Conservation (phyloP, 2,329 filamentous ascomycete genomes). For the Claviceps pusilla region DNA sequence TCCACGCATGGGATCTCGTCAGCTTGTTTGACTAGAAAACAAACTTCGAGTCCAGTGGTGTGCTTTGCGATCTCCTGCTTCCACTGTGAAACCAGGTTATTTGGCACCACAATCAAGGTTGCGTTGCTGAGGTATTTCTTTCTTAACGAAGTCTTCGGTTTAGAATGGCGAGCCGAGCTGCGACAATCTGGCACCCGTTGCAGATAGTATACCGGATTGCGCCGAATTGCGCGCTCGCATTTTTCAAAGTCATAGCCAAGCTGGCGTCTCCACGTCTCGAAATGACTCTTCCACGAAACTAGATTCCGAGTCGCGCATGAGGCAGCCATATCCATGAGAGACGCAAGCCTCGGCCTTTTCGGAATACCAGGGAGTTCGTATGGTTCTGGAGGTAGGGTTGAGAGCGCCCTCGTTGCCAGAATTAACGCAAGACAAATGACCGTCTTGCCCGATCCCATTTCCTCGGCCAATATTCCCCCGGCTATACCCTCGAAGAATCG, state of each 20-base stretch:
- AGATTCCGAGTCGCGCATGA: slow-evolving; percentile 49
- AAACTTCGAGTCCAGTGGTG: slow-evolving; percentile 15
- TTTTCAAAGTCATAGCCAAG: slow-evolving; percentile 33
- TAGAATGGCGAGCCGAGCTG: no score
- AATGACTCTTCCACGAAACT: slow-evolving; percentile 54
- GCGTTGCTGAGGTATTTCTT: slow-evolving; percentile 37
- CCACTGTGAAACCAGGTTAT: slow-evolving; percentile 79
- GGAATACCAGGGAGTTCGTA: slow-evolving; percentile 30
- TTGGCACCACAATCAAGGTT: slow-evolving; percentile 67
- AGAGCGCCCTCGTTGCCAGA: slow-evolving; percentile 57
- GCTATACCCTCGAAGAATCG: slow-evolving; percentile 56
- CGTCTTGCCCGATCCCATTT: slow-evolving; percentile 77
- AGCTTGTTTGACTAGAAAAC: slow-evolving; percentile 8
- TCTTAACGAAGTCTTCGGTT: no score
- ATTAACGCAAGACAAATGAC: slow-evolving; percentile 69
- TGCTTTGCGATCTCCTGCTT: slow-evolving; percentile 66
- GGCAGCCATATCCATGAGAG: slow-evolving; percentile 62
- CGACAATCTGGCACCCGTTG: slow-evolving; percentile 20
- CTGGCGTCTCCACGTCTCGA: slow-evolving; percentile 34
- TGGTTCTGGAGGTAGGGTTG: slow-evolving; percentile 49
- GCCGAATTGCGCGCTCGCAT: slow-evolving; percentile 41
- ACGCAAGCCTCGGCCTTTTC: slow-evolving; percentile 35
- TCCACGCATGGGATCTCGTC: slow-evolving; percentile 40
- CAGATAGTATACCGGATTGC: slow-evolving; percentile 46
- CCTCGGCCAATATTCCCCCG: slow-evolving; percentile 68